Conservation (phyloP, 768 basidiomycete species). For the Coprinopsis cinerea region DNA sequence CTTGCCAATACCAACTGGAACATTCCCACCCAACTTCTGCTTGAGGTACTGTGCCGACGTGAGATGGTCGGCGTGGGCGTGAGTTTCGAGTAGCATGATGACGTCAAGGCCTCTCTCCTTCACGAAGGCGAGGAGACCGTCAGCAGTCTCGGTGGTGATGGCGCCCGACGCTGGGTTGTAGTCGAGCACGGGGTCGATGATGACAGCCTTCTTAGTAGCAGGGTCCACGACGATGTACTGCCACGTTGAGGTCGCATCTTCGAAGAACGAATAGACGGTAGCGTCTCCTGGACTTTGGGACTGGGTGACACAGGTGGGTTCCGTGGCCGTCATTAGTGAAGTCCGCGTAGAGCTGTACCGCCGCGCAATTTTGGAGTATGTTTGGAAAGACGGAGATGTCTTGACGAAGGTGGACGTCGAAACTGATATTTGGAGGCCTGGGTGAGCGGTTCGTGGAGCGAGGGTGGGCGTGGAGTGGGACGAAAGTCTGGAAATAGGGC, state of each 20-base stretch:
- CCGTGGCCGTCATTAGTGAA: too few species aligned
- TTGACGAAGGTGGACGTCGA: too few species aligned
- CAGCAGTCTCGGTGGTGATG: slow-evolving; percentile 5
- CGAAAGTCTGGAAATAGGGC: too few species aligned
- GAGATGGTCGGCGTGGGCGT: slow-evolving; percentile 9
- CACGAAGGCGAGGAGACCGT: slow-evolving; percentile 6
- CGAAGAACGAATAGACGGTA: slow-evolving; percentile 10
- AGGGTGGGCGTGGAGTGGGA: too few species aligned
- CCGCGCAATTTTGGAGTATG: too few species aligned
- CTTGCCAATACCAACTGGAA: slow-evolving; percentile 9
- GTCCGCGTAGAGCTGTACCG: too few species aligned
- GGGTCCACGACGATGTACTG: slow-evolving; percentile 8
- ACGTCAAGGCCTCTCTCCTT: slow-evolving; percentile 1
- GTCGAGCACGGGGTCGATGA: slow-evolving; percentile 10
- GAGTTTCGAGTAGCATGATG: slow-evolving; percentile 7
- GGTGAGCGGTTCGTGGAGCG: too few species aligned
- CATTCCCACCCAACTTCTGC: background rate
- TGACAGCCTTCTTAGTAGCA: slow-evolving; percentile 4
- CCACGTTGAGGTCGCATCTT: slow-evolving; percentile 5
- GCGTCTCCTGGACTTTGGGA: background rate
- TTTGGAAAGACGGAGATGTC: too few species aligned
- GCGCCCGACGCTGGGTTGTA: slow-evolving; percentile 4
- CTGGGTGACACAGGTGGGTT: slow-evolving; percentile 1
- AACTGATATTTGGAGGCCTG: too few species aligned
- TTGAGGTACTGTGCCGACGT: slow-evolving; percentile 9